Base-by-base conservation (phyloP, 495 filamentous ascomycete species). In the Thozetella sp. region DNA sequence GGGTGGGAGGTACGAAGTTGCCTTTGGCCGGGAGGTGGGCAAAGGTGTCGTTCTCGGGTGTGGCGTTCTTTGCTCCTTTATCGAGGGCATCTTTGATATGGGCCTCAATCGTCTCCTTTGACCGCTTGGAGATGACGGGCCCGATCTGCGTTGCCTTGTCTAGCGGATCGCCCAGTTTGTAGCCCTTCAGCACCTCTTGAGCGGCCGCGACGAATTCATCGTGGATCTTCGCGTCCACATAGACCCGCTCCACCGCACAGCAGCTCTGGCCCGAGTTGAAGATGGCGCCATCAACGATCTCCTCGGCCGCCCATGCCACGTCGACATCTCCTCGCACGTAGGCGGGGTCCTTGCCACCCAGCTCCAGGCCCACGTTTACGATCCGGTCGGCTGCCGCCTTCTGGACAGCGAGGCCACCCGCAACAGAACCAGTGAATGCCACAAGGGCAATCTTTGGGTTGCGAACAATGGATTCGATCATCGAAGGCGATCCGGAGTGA, bases 261-360 rank as follows among this genome's bases (percentile, higher is more conserved):
- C 95, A 99, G 66, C 93, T 97, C 73, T 99, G 95, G 22, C 95
- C 95, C 26, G 92, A 96, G 75, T 97, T 99, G 80, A 97, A 99
- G 40, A 99, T 79, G 2, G 93, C 92, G 2, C 94, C 93, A 66
- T 97, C 93, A 25, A 97, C 91, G 59, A 97, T 92, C 73, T 96
- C 92, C 66, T 91, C 92, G 1, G 93, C 93, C 0, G 89, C 93
- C 93, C 93, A 97, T 25, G 84, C 83, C 22, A 96, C 73, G 68
- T 97, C 91, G 1, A 97, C 92, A 70, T 97, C 94, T 13, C 80
- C 83, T 54, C 93, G 83, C 19, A 97, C 82, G 64, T 97, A 97
- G 10, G 93, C 93, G 2, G 93, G 91, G 70, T 97, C 94, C 62
- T 97, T 97, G 40, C 93, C 93, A 27, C 93, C 93, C 10, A 97